Conservation (phyloP, 306 rosid genomes). For the Abrus precatorius region DNA sequence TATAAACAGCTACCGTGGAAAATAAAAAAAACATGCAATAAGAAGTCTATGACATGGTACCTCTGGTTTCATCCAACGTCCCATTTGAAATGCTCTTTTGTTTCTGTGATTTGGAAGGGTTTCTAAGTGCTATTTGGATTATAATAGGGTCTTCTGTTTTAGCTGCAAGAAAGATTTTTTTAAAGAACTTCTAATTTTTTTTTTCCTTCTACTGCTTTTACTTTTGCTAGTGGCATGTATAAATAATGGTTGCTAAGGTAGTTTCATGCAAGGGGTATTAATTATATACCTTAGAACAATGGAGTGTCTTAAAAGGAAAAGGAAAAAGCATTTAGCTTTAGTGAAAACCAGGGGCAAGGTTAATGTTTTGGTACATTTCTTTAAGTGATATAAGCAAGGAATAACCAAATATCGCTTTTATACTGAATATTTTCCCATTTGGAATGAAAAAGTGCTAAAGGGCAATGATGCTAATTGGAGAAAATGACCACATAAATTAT, state of each 20-base stretch:
- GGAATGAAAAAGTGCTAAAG: too few relatives aligned
- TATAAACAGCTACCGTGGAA: too few relatives aligned
- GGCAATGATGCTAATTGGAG: not conserved
- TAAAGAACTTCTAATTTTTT: too few relatives aligned
- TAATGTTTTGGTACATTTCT: constrained; percentile 52
- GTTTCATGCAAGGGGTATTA: not conserved
- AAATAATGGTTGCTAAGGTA: too few relatives aligned
- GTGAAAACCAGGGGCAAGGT: constrained; percentile 62
- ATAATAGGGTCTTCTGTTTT: not conserved
- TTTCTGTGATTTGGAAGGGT: not conserved
- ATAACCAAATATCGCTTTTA: not conserved
- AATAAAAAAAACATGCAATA: too few relatives aligned
- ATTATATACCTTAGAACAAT: not conserved
- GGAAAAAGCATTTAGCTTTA: constrained; percentile 5
- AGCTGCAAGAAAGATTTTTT: not conserved
- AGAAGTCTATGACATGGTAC: constrained; percentile 35
- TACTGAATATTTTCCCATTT: too few relatives aligned
- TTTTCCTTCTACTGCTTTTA: too few relatives aligned
- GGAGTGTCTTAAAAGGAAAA: not conserved
- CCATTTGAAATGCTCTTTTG: constrained; percentile 35
- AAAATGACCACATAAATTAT: not conserved
- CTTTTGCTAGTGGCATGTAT: not conserved
- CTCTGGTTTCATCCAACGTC: constrained; percentile 81
- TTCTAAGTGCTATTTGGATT: not conserved
- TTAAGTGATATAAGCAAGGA: not conserved